These are phyloP conservation scores for Penicillium paneum DNA, from an alignment of 2,329 filamentous ascomycete genomes.

Conservation along the genomic window DNA sequence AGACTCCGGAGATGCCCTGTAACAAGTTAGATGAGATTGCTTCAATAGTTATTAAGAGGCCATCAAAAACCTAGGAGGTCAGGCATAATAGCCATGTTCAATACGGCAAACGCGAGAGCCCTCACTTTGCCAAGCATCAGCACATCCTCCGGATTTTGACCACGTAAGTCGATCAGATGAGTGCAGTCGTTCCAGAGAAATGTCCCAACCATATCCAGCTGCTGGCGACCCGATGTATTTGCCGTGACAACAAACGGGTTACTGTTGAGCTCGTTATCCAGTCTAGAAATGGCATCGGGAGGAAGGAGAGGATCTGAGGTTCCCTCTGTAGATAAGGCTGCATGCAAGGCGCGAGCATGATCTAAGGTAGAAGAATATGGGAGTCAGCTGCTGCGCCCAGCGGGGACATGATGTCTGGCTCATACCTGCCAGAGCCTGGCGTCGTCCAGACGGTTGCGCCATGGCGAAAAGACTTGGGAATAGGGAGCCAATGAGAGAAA, in stretches of 20 bases:
- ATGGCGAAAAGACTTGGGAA: background rate
- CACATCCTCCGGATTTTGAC: background rate
- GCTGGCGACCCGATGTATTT: no score
- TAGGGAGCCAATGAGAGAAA: background rate
- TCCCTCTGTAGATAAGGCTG: background rate
- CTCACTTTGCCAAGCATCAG: background rate
- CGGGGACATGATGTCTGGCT: background rate
- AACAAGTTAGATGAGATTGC: background rate
- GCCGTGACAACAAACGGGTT: background rate
- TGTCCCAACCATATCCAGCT: conserved; percentile 33
- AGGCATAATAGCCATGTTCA: background rate
- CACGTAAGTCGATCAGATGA: conserved; percentile 15
- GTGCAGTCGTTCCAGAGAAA: conserved; percentile 41
- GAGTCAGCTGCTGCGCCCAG: background rate
- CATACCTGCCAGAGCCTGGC: background rate
- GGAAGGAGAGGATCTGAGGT: background rate
- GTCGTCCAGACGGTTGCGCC: background rate
- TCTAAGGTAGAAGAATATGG: background rate
- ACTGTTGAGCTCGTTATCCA: background rate
- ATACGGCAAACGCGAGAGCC: background rate
- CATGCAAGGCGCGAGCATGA: background rate
- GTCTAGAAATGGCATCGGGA: background rate
- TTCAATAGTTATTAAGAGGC: background rate
- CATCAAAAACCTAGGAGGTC: background rate
- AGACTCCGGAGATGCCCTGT: conserved; percentile 51